Evolutionary conservation across 768 basidiomycete species (phyloP).

Genomic region (Rhodotorula diobovata): DNA sequence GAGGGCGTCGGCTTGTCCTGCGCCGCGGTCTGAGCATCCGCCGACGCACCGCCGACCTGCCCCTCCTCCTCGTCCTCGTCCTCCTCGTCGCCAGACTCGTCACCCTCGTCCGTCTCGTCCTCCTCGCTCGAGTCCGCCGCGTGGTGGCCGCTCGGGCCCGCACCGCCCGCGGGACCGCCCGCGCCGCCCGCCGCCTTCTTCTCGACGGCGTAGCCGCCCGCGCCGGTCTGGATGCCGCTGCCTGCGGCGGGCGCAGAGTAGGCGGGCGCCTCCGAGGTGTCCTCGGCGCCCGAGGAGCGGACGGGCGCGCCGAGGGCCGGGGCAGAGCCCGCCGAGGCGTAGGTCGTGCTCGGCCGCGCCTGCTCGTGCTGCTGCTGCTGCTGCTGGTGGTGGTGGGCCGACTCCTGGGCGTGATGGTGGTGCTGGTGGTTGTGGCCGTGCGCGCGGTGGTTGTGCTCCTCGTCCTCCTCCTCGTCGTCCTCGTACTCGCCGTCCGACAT

Average conservation of each 20-base stretch:
- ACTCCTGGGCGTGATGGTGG: too few species aligned
- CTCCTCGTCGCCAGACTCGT: background rate
- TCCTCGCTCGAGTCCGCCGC: background rate
- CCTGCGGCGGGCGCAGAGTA: slow-evolving; percentile 38
- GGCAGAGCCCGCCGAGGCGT: background rate
- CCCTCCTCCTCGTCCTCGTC: background rate
- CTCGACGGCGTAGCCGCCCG: slow-evolving; percentile 41
- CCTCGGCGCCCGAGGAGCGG: slow-evolving; percentile 3
- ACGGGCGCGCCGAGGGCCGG: slow-evolving; percentile 1
- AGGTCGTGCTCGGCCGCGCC: background rate
- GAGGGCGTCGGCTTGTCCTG: background rate
- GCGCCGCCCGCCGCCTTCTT: slow-evolving; percentile 35
- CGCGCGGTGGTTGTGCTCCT: slow-evolving; percentile 2
- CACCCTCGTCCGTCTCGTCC: slow-evolving; percentile 8
- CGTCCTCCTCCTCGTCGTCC: slow-evolving; percentile 38
- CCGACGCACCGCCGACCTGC: background rate
- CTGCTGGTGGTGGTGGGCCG: background rate
- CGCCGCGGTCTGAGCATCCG: background rate
- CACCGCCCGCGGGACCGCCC: background rate
- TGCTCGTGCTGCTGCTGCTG: background rate
- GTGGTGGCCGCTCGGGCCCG: background rate
- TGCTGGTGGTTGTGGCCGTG: slow-evolving; percentile 7
- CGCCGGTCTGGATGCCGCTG: slow-evolving; percentile 33
- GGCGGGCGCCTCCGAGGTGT: slow-evolving; percentile 16
- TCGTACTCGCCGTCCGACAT: slow-evolving; percentile 49